These are phyloP conservation scores for Ophiostoma triangulosporum DNA, from an alignment of 2,329 filamentous ascomycete species.

Conservation along the genomic window DNA sequence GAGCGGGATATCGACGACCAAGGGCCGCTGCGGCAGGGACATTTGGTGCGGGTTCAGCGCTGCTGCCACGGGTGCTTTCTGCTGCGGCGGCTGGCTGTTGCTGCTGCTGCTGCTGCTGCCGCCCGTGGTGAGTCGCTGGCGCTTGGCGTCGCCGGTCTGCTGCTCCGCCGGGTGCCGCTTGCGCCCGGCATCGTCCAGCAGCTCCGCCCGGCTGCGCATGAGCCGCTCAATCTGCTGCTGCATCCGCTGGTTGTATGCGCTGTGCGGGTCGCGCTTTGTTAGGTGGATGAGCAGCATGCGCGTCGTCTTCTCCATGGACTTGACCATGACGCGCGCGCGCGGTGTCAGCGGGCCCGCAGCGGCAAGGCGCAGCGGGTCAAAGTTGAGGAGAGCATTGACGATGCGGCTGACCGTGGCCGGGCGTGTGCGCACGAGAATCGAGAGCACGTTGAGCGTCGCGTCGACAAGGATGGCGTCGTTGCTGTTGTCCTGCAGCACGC, in stretches of 20 bases:
- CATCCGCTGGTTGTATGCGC: constrained; percentile 62
- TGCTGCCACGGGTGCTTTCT: not conserved
- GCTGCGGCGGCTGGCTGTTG: constrained; percentile 11
- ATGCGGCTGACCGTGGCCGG: constrained; percentile 76
- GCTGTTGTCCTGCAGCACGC: constrained; percentile 71
- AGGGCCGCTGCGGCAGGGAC: not conserved
- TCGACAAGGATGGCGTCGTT: constrained; percentile 41
- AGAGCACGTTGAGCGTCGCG: constrained; percentile 51
- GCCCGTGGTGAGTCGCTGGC: constrained; percentile 53
- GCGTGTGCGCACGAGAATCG: constrained; percentile 68
- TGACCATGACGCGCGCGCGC: constrained; percentile 67
- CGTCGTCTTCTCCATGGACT: constrained; percentile 90
- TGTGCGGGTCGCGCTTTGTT: constrained; percentile 67
- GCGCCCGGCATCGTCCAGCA: constrained; percentile 63
- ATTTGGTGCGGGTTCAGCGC: not conserved
- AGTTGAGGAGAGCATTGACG: constrained; percentile 70
- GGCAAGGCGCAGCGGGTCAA: constrained; percentile 78
- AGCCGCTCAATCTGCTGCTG: constrained; percentile 78
- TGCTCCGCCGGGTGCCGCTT: constrained; percentile 65
- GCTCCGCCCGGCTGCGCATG: constrained; percentile 62
- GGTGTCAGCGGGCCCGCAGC: constrained; percentile 56
- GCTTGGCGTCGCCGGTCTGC: constrained; percentile 66
- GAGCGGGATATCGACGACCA: constrained; percentile 44
- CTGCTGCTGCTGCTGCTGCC: constrained; percentile 21
- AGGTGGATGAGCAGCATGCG: constrained; percentile 73